phyloP scores from a whole-genome alignment of 1,139 yeast genomes.

The Hemisphaericaspora xylofermentans region DNA sequence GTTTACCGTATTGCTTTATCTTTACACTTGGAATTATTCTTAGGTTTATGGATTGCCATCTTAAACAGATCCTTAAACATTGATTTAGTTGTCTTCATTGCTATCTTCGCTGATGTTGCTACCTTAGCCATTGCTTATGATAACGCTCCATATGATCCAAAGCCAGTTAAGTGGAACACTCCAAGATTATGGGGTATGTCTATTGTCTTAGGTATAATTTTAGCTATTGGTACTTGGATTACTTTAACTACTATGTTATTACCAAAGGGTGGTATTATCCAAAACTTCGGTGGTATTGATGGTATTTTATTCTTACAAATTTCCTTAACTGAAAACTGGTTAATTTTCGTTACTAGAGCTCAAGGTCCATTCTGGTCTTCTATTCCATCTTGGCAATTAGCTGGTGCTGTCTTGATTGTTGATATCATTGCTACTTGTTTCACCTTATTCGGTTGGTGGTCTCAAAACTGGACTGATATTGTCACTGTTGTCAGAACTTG shows the following conservation, averaged over 20 bases:
- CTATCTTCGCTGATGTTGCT: slow-evolving; percentile 94
- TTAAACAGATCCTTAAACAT: slow-evolving; percentile 80
- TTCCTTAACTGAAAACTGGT: slow-evolving; percentile 93
- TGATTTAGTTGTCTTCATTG: slow-evolving; percentile 89
- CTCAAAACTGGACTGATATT: slow-evolving; percentile 95
- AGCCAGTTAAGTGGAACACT: slow-evolving; percentile 98
- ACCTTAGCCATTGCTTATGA: slow-evolving; percentile 94
- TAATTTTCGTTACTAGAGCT: slow-evolving; percentile 93
- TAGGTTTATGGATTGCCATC: slow-evolving; percentile 93
- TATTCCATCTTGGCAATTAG: slow-evolving; percentile 88
- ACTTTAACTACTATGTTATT: slow-evolving; percentile 88
- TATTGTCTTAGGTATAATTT: slow-evolving; percentile 72
- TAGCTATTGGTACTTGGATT: slow-evolving; percentile 91
- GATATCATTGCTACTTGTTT: slow-evolving; percentile 89
- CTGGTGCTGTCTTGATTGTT: slow-evolving; percentile 88
- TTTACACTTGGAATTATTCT: slow-evolving; percentile 86
- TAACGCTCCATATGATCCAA: slow-evolving; percentile 96
- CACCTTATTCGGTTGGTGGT: slow-evolving; percentile 96
- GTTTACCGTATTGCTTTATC: slow-evolving; percentile 95
- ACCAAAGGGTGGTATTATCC: slow-evolving; percentile 74
- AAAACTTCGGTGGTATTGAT: slow-evolving; percentile 90
- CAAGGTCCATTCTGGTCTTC: slow-evolving; percentile 96
- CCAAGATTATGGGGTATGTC: slow-evolving; percentile 98
- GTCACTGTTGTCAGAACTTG: slow-evolving; percentile 92
- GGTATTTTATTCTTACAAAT: slow-evolving; percentile 91